These are phyloP conservation scores for Gossypium ekmanianum DNA, from an alignment of 345 rosid genomes.

Conservation along the genomic window DNA sequence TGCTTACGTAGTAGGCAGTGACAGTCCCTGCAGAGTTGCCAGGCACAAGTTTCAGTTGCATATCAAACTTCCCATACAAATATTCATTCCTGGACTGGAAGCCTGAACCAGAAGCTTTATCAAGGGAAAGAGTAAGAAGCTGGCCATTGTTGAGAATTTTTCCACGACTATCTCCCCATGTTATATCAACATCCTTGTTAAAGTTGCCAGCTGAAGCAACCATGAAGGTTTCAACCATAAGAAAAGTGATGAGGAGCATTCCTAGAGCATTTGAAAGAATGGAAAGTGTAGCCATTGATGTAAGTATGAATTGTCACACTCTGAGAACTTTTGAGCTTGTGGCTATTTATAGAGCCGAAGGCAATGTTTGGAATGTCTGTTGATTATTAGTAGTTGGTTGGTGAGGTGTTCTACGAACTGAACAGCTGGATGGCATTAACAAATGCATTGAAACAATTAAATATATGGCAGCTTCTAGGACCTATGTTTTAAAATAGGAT, in stretches of 20 bases:
- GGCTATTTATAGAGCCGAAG: not conserved
- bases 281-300: not conserved
- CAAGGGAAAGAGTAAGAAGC: not conserved
- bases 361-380: not conserved
- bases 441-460: not conserved
- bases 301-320: not conserved
- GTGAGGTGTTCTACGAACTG: not conserved
- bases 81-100: not conserved
- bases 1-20: not conserved
- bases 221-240: not conserved
- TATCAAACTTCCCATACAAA: not conserved
- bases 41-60: not conserved
- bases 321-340: not conserved
- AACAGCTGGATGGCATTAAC: not conserved
- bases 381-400: not conserved
- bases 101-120: not conserved
- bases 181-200: not conserved
- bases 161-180: not conserved
- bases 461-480: not conserved
- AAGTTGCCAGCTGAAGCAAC: not conserved
- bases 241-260: not conserved
- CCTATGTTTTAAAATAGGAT: not conserved
- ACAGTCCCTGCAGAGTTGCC: not conserved
- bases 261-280: not conserved
- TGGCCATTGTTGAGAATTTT: not conserved